A percentile compares a stretch with the other conserved stretches of the same genome.
These are phyloP conservation scores for Lipomyces starkeyi DNA, from an alignment of 805 yeast genomes.

Conservation along the genomic window DNA sequence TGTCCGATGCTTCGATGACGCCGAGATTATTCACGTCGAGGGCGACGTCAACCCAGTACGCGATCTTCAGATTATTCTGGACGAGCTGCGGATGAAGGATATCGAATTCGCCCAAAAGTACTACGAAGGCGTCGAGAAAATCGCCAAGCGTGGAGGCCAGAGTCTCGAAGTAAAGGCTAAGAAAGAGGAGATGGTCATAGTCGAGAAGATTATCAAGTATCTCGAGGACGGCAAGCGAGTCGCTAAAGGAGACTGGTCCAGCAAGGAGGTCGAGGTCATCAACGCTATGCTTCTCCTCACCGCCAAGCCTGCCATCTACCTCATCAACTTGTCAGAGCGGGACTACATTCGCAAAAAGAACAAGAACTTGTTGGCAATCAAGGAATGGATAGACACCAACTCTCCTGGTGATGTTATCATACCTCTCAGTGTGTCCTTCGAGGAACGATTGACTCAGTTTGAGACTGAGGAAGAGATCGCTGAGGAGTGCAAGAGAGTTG, in stretches of 20 bases:
- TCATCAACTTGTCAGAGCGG: constrained; percentile 85
- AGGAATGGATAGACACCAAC: constrained; percentile 86
- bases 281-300: constrained; percentile 86
- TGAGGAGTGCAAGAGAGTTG: constrained; percentile 74
- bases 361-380: constrained; percentile 79
- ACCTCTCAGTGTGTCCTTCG: constrained; percentile 90
- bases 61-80: constrained; percentile 88
- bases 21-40: constrained; percentile 96
- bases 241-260: constrained; percentile 84
- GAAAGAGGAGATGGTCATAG: constrained; percentile 81
- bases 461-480: constrained; percentile 81
- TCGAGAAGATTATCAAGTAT: constrained; percentile 72
- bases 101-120: constrained; percentile 91
- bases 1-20: constrained; percentile 96
- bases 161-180: constrained; percentile 85
- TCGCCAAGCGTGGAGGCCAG: constrained; percentile 87
- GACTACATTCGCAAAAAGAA: constrained; percentile 89
- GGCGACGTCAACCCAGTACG: constrained; percentile 95
- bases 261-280: constrained; percentile 89
- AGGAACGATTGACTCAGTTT: constrained; percentile 89
- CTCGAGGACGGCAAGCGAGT: constrained; percentile 87
- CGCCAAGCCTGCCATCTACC: constrained; percentile 93
- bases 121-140: constrained; percentile 75
- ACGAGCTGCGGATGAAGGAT: constrained; percentile 94
- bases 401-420: constrained; percentile 91